These are phyloP conservation scores for Fusarium sp. DNA, from an alignment of 2,329 filamentous ascomycete genomes.

Conservation along the genomic window DNA sequence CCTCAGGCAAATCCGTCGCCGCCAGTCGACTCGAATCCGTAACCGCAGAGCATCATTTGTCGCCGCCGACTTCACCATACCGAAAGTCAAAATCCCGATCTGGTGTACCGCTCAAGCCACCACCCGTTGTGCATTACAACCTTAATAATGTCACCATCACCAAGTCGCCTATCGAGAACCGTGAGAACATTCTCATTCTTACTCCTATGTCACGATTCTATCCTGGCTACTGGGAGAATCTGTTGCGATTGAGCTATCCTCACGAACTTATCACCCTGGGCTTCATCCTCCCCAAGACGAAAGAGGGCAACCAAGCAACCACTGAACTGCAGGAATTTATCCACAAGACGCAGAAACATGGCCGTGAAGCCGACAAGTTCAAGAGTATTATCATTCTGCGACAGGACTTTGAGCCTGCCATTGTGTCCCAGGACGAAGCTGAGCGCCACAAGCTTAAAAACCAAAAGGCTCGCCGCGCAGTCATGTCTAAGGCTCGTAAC, in stretches of 20 bases:
- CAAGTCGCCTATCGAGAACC: conserved; percentile 77
- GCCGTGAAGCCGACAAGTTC: conserved; percentile 84
- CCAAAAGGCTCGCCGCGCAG: conserved; percentile 85
- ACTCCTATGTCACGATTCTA: conserved; percentile 96
- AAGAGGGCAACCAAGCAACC: conserved; percentile 90
- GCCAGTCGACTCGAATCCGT: conserved; percentile 60
- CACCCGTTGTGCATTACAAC: conserved; percentile 91
- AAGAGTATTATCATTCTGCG: conserved; percentile 93
- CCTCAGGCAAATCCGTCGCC: conserved; percentile 63
- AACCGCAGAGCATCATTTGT: conserved; percentile 58
- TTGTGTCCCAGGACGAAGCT: conserved; percentile 83
- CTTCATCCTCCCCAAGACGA: conserved; percentile 95
- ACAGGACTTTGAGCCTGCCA: conserved; percentile 90
- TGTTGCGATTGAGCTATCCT: conserved; percentile 85
- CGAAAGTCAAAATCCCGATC: conserved; percentile 54
- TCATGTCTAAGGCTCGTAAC: conserved; percentile 95
- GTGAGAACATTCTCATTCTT: conserved; percentile 89
- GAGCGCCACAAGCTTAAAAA: conserved; percentile 93
- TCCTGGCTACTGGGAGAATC: conserved; percentile 94
- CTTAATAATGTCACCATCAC: conserved; percentile 95
- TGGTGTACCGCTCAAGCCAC: conserved; percentile 62
- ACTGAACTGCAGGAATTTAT: conserved; percentile 86
- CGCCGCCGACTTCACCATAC: conserved; percentile 58
- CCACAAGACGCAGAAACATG: conserved; percentile 81
- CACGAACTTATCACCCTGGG: conserved; percentile 95